Base-by-base conservation (phyloP, 257 asterid species). In the Nemophila menziesii region DNA sequence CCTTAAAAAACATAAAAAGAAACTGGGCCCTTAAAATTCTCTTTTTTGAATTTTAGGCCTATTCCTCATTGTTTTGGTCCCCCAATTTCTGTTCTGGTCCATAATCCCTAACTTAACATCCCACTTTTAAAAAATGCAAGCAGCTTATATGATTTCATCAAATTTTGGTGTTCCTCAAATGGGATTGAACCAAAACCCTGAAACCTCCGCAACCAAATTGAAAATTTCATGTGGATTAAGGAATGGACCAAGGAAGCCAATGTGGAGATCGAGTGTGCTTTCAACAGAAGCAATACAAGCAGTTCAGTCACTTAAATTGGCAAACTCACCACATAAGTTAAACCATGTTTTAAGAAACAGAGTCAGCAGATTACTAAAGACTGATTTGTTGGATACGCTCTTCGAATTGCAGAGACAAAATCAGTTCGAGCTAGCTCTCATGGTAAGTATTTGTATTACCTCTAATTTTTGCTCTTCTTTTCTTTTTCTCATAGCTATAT, bases 401-500 rank as follows among this genome's bases (percentile, higher is more conserved):
- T 58, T 69, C 24, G 92, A 81, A 55, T 56, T 81, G 60, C 86
- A 70, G 70, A 72, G 92, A 61, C 93, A 81, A 48, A 74, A 81
- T 33, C 74, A 81, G 50, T 33, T 74, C 52, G 70, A 74, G 47
- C 63, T 81, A 53, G 65, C 90, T 29, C 36, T 29, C 36, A 29
- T 2, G 36, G 36, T 29, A 24, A 24, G 8, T 29, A 3, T 29
- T 29, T 2, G 8, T 29, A 3, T 29, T 29, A 7, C 36, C 12
- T 29, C 12, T 13, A 13, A 24, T 24, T 24, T 24, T 24, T 29
- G 12, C 12, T 29, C 7, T 7, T 29, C 2, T 29, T 2, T 2
- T 29, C 12, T 7, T 29, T 10, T 29, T 29, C 36, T 29, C n/a
- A n/a, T n/a, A n/a, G n/a, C n/a, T n/a, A n/a, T n/a, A n/a, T n/a